Base-by-base conservation (phyloP, 495 filamentous ascomycete genomes). In the Aspergillus incahuasiensis region DNA sequence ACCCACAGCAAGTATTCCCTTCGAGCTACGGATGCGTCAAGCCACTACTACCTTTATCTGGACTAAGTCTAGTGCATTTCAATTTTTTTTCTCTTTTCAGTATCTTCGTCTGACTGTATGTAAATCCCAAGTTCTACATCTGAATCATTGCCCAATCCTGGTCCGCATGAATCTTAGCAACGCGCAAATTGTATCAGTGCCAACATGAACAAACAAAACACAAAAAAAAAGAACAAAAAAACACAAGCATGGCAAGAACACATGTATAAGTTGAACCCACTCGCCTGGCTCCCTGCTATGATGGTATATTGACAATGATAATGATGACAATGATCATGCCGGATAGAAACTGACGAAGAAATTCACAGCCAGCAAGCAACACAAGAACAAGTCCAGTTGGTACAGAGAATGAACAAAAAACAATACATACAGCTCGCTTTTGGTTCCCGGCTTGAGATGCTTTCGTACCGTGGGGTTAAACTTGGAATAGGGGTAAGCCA, bases 221-320 rank as follows among this genome's bases (percentile, higher is more conserved):
- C 32, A 54, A 55, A 51, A 54, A 43, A 42, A 53, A 55, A 47
- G 34, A 51, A 42, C 45, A 47, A 53, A 55, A 51, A 40, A 52
- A 38, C 47, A 42, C 54, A 62, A 51, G 57, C 55, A 64, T 57
- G 20, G 59, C 49, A 44, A 57, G 56, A 57, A 65, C 52, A 62
- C 18, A 57, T 34, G 48, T 49, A 57, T 47, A 57, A 44, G 52
- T 54, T 61, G 43, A 59, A 59, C 61, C 61, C 58, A 62, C 65
- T 68, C 62, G 65, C 65, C 65, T 62, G 56, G 60, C 62, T 57
- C 62, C 62, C 58, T 64, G 62, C 62, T 64, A 64, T 61, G 62
- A 61, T 64, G 62, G 62, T 64, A 64, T 64, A 64, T 64, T 57
- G 58, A 62, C 56, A 55, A 61, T 61, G 62, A 62, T 61, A 58